These are phyloP conservation scores for Piper longum DNA, from an alignment of 164 flowering plant species.

Conservation along the genomic window DNA sequence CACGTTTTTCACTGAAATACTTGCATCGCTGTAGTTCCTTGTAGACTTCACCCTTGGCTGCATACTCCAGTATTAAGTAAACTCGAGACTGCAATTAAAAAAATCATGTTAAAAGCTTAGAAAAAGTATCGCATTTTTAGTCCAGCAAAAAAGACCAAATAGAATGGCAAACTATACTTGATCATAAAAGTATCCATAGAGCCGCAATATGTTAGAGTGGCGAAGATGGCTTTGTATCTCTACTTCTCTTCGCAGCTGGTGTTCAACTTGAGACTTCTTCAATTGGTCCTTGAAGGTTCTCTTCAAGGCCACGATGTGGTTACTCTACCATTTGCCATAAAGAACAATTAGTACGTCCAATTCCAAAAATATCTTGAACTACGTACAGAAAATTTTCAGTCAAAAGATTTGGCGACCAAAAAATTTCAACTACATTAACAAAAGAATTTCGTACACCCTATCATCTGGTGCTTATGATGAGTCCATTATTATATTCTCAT, in stretches of 20 bases:
- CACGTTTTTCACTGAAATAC: constrained; percentile 84
- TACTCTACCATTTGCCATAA: constrained; percentile 41
- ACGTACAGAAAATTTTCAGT: no score
- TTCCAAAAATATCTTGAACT: no score
- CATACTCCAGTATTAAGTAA: constrained; percentile 85
- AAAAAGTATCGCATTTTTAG: no score
- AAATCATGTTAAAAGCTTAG: background rate
- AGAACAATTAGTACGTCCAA: background rate
- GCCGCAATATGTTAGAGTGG: constrained; percentile 75
- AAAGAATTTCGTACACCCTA: no score
- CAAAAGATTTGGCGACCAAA: no score
- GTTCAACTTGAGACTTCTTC: constrained; percentile 92
- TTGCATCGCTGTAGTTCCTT: constrained; percentile 89
- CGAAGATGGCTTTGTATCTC: constrained; percentile 94
- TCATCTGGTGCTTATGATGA: no score
- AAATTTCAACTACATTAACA: no score
- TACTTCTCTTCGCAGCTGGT: constrained; percentile 91
- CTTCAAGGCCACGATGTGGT: constrained; percentile 84
- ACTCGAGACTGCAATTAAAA: constrained; percentile 63
- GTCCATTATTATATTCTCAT: no score
- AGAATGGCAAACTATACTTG: constrained; percentile 32
- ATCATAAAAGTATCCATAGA: constrained; percentile 92
- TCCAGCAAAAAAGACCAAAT: background rate
- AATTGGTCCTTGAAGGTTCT: constrained; percentile 91
- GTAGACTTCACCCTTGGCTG: constrained; percentile 91